Conservation (phyloP, 2,329 filamentous ascomycete genomes). For the Phoma herbarum region DNA sequence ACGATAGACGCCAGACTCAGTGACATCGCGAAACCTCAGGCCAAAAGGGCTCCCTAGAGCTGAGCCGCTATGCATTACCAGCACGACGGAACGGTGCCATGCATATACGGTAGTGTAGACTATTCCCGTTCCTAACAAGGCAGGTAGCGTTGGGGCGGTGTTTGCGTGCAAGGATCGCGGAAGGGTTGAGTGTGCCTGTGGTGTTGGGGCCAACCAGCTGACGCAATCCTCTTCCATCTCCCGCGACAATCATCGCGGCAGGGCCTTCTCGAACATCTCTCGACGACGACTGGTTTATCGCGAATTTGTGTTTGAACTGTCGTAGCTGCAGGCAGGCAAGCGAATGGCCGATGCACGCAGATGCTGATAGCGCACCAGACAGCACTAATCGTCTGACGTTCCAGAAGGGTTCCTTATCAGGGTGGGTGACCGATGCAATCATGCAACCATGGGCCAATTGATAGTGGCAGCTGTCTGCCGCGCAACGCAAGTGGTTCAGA, state of each 20-base stretch:
- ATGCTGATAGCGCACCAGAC: slow-evolving; percentile 7
- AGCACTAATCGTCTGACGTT: too few species aligned
- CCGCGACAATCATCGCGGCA: not conserved
- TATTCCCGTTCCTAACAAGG: slow-evolving; percentile 12
- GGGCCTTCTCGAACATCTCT: not conserved
- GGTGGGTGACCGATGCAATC: slow-evolving; percentile 15
- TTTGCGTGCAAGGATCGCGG: slow-evolving; percentile 1
- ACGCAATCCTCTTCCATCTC: slow-evolving; percentile 2
- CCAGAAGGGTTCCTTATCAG: slow-evolving; percentile 26
- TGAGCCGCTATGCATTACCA: not conserved
- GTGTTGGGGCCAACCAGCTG: slow-evolving; percentile 3
- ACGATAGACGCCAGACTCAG: not conserved
- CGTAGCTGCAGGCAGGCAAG: slow-evolving; percentile 1
- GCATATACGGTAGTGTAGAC: not conserved
- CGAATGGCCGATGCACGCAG: not conserved
- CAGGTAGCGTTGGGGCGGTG: slow-evolving; percentile 8
- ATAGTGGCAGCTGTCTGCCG: slow-evolving; percentile 14
- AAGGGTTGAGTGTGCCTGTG: not conserved
- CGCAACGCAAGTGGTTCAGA: slow-evolving; percentile 14
- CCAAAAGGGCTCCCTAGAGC: not conserved
- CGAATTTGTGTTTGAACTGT: not conserved
- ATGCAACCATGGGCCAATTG: slow-evolving; percentile 16
- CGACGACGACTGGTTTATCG: not conserved
- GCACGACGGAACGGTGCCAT: not conserved
- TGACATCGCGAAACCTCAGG: not conserved